phyloP scores from a whole-genome alignment of 768 basidiomycete genomes.

The Amyloporia xantha region DNA sequence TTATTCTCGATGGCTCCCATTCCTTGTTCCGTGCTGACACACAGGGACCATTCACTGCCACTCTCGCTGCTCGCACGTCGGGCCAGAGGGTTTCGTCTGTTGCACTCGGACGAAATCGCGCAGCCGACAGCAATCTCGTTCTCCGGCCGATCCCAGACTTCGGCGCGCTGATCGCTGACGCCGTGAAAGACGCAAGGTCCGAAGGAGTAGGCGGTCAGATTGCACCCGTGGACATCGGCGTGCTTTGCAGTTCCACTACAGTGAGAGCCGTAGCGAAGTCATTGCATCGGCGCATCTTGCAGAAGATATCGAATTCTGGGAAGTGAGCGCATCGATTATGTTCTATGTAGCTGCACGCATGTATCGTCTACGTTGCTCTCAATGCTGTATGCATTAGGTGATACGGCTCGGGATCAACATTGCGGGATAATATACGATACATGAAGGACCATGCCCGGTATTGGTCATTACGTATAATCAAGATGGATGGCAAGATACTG shows the following conservation, averaged over 20 bases:
- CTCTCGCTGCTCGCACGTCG: no score
- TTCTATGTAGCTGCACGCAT: background rate
- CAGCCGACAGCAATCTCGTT: conserved; percentile 22
- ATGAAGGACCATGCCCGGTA: no score
- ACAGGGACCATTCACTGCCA: background rate
- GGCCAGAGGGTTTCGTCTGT: background rate
- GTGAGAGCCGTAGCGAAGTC: conserved; percentile 42
- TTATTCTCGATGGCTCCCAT: conserved; percentile 68
- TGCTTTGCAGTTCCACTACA: conserved; percentile 48
- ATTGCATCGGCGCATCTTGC: conserved; percentile 41
- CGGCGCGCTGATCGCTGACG: conserved; percentile 40
- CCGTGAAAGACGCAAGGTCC: conserved; percentile 36
- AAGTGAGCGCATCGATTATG: background rate
- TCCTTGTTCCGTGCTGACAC: conserved; percentile 37
- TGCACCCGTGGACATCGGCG: conserved; percentile 53
- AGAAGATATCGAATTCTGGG: background rate
- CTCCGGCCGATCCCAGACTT: conserved; percentile 60
- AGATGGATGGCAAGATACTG: no score
- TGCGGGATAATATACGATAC: no score
- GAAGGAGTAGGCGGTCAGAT: conserved; percentile 33
- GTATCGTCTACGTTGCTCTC: no score
- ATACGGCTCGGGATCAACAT: no score
- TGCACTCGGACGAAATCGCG: background rate
- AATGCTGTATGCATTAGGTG: no score
- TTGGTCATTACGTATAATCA: no score